phyloP scores from a whole-genome alignment of 306 rosid species.

The Prosopis cineraria region DNA sequence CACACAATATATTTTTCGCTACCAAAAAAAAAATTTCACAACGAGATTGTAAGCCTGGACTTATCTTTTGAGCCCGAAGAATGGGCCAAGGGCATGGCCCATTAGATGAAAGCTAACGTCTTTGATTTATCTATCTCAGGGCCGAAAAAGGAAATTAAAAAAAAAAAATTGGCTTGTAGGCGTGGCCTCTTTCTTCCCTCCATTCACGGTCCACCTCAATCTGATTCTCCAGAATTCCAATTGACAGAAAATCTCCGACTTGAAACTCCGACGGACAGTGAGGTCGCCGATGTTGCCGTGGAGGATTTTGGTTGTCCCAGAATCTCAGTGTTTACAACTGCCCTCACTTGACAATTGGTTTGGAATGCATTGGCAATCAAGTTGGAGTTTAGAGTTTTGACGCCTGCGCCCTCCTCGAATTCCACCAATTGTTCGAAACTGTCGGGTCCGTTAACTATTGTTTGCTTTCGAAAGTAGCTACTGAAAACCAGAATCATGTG shows the following conservation, averaged over 20 bases:
- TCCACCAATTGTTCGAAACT: conserved; percentile 3
- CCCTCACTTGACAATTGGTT: background rate
- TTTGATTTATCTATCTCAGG: background rate
- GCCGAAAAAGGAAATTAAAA: background rate
- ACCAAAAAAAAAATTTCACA: too few relatives aligned
- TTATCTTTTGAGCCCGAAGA: background rate
- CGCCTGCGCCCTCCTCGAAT: conserved; percentile 21
- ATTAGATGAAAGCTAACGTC: background rate
- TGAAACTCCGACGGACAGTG: conserved; percentile 26
- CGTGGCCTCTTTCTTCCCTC: conserved; percentile 51
- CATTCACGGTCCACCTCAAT: conserved; percentile 46
- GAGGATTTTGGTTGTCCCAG: background rate
- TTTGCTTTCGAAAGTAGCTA: conserved; percentile 14
- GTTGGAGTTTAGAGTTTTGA: conserved; percentile 30
- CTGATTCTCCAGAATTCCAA: conserved; percentile 28
- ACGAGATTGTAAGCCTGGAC: background rate
- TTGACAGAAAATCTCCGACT: conserved; percentile 36
- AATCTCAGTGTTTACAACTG: conserved; percentile 28
- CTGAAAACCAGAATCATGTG: conserved; percentile 30
- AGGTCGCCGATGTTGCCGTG: conserved; percentile 25
- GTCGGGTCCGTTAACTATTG: conserved; percentile 27
- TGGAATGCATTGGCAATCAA: conserved; percentile 35
- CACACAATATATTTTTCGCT: too few relatives aligned
- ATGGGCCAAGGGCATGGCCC: conserved; percentile 21
- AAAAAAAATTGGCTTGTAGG: background rate